Conservation (phyloP, 352 stramenopile species). For the Phytophthora sp. region DNA sequence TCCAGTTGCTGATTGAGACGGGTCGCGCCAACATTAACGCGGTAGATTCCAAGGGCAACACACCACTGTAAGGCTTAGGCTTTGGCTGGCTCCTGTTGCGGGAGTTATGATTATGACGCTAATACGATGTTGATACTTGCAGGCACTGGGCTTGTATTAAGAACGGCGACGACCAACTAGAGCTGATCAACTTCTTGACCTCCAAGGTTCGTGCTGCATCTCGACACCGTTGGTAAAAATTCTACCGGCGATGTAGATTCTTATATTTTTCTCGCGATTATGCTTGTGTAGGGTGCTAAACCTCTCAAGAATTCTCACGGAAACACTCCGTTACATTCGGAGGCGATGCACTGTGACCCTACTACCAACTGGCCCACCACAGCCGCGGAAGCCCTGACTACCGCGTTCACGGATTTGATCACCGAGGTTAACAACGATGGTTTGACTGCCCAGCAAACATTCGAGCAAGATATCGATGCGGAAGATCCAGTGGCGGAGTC, state of each 20-base stretch:
- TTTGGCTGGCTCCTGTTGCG: too few species aligned
- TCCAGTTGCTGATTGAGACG: conserved; percentile 65
- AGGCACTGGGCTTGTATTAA: conserved; percentile 81
- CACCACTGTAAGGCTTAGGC: conserved; percentile 69
- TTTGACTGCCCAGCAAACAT: conserved; percentile 65
- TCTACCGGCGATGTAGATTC: background rate
- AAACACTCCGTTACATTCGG: conserved; percentile 72
- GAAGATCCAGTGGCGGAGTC: conserved; percentile 46
- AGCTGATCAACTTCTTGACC: conserved; percentile 62
- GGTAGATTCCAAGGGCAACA: conserved; percentile 72
- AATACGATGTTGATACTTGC: conserved; percentile 3
- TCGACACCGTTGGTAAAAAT: background rate
- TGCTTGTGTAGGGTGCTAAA: conserved; percentile 56
- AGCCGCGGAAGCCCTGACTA: conserved; percentile 46
- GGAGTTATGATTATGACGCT: background rate
- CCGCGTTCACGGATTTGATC: conserved; percentile 64
- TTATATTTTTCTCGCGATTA: background rate
- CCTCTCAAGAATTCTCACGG: conserved; percentile 59
- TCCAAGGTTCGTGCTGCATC: conserved; percentile 49
- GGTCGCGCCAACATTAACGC: conserved; percentile 66
- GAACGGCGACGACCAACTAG: conserved; percentile 49
- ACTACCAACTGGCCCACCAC: conserved; percentile 60
- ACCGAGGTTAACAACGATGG: conserved; percentile 60
- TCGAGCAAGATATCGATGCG: conserved; percentile 67
- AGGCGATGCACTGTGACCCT: conserved; percentile 78